Evolutionary conservation across 306 rosid species (phyloP), one percentile per base, ranked within the genome.

Genomic region (Sophora flavescens): DNA sequence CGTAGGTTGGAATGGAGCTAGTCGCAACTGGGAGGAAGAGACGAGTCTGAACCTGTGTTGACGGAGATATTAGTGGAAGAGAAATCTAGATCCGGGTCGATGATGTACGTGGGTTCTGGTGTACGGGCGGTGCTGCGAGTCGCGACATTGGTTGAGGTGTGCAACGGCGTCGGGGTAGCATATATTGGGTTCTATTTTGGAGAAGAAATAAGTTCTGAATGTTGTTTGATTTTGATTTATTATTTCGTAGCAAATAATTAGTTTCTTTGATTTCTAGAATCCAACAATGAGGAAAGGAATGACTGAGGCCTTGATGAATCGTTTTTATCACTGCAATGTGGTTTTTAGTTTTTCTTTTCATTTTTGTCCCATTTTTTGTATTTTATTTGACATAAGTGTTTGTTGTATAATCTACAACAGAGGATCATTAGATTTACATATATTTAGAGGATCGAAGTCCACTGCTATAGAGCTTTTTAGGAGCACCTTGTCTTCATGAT

Each of bases 161-260:
- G 22, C 22, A 22, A 22, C 22, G 22, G 22, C 22, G 22, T 22
- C 22, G 1, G 22, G 22, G 22, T 22, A 22, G 1, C 22, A 1
- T 22, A 22, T 22, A 22, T 22, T 22, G 22, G 22, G 22, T 22
- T 22, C 22, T 22, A 0, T 22, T 22, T 22, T 1, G 22, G 22
- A 22, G 22, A 22, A 22, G 22, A 22, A 22, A 22, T 22, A 22
- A 22, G 22, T 22, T 22, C 22, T 22, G 22, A 22, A 22, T 22
- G 22, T 22, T 22, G 22, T 22, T 22, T 22, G 22, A 1, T 22
- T 78, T 85, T 78, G 82, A 80, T 86, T 76, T 84, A 51, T 72
- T 93, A 61, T 83, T 91, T 76, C 83, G 75, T 68, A 71, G 82
- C 78, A 89, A 84, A 81, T 89, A 86, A 81, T 78, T 67, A 67